Evolutionary conservation across 805 yeast species (phyloP).

Genomic region (Candida gorgasii): DNA sequence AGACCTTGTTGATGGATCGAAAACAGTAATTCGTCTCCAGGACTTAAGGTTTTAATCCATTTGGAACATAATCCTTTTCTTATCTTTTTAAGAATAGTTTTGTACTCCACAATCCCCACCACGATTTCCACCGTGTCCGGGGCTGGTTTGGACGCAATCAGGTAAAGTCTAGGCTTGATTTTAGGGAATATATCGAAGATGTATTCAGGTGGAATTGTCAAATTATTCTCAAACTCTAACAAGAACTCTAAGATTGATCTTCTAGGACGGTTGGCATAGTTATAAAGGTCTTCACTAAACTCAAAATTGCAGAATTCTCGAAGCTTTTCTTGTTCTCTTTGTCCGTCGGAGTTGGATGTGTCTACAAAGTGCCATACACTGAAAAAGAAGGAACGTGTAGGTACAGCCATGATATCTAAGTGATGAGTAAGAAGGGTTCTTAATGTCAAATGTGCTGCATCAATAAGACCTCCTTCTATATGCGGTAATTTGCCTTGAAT

Average conservation of each 20-base stretch:
- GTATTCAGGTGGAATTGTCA: constrained; percentile 74
- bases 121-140: constrained; percentile 57
- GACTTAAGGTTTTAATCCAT: constrained; percentile 58
- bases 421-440: constrained; percentile 75
- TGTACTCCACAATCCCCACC: constrained; percentile 83
- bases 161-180: constrained; percentile 79
- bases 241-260: constrained; percentile 83
- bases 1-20: constrained; percentile 50
- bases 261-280: constrained; percentile 92
- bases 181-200: constrained; percentile 76
- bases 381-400: constrained; percentile 79
- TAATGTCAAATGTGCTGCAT: constrained; percentile 54
- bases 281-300: constrained; percentile 78
- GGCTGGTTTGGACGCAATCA: constrained; percentile 69
- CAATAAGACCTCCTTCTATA: constrained; percentile 62
- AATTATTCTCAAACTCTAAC: constrained; percentile 71
- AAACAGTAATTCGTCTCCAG: constrained; percentile 53
- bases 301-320: constrained; percentile 70
- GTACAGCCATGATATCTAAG: constrained; percentile 79
- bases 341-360: constrained; percentile 52
- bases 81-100: constrained; percentile 72
- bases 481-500: constrained; percentile 38
- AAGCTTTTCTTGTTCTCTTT: constrained; percentile 73
- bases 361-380: constrained; percentile 66
- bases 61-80: constrained; percentile 82